phyloP scores from a whole-genome alignment of 2,329 filamentous ascomycete species.

The Cladosporium sp. region DNA sequence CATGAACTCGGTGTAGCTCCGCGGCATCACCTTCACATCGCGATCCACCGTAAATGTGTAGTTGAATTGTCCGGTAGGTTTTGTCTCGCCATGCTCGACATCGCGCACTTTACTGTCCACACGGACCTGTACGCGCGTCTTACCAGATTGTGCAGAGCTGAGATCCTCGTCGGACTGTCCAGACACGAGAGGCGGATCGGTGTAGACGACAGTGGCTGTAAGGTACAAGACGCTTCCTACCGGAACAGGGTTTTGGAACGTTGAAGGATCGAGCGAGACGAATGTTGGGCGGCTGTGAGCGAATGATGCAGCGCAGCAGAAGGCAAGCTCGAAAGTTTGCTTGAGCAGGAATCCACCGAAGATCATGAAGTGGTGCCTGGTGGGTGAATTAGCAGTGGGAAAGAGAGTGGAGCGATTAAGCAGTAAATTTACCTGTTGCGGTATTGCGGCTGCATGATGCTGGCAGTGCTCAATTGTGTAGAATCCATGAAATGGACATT shows the following conservation, averaged over 20 bases:
- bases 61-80: slow-evolving; percentile 69
- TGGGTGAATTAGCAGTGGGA: background rate
- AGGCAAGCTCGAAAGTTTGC: slow-evolving; percentile 71
- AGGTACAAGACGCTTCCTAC: slow-evolving; percentile 71
- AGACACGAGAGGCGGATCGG: slow-evolving; percentile 54
- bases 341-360: slow-evolving; percentile 72
- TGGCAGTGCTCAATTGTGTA: slow-evolving; percentile 60
- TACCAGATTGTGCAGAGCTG: slow-evolving; percentile 14
- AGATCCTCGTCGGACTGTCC: slow-evolving; percentile 31
- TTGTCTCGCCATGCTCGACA: slow-evolving; percentile 64
- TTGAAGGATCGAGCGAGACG: slow-evolving; percentile 67
- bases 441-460: slow-evolving; percentile 72
- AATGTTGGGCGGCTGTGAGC: slow-evolving; percentile 67
- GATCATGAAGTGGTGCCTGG: slow-evolving; percentile 67
- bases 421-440: slow-evolving; percentile 47
- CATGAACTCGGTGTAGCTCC: slow-evolving; percentile 61
- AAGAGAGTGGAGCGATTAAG: background rate
- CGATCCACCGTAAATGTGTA: slow-evolving; percentile 67
- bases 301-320: slow-evolving; percentile 69
- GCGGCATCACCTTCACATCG: slow-evolving; percentile 63
- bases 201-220: slow-evolving; percentile 68
- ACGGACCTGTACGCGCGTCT: slow-evolving; percentile 63
- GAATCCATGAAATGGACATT: slow-evolving; percentile 61
- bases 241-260: slow-evolving; percentile 70
- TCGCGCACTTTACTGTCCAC: slow-evolving; percentile 69